A percentile compares a stretch with the other conserved stretches of the same genome.
Conservation (phyloP, 495 filamentous ascomycete genomes). For the Aspergillus asperescens region DNA sequence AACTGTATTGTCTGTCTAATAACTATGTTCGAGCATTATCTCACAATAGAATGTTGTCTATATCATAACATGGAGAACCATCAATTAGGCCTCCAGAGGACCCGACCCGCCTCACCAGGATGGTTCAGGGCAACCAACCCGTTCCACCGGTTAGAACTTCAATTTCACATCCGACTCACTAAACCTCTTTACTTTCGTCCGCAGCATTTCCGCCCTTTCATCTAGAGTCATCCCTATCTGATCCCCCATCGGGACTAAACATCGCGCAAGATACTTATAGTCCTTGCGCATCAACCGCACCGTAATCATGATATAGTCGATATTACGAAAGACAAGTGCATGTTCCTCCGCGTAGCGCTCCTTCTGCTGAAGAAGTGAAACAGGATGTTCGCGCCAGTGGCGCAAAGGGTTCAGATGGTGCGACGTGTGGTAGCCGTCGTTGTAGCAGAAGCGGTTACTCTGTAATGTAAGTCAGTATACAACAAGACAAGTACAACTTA, state of each 20-base stretch:
- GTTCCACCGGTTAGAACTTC: not conserved
- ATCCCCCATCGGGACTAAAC: slow-evolving; percentile 63
- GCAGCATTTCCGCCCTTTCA: slow-evolving; percentile 57
- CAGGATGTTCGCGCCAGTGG: slow-evolving; percentile 70
- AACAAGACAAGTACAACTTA: not conserved
- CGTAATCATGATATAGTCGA: slow-evolving; percentile 68
- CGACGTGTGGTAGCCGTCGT: slow-evolving; percentile 74
- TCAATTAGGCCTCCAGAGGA: too few relatives aligned
- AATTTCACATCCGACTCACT: not conserved
- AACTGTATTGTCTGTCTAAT: too few relatives aligned
- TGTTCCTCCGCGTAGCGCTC: slow-evolving; percentile 51
- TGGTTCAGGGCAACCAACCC: too few relatives aligned
- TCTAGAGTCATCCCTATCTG: slow-evolving; percentile 57
- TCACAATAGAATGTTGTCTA: too few relatives aligned
- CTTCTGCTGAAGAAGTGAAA: slow-evolving; percentile 60
- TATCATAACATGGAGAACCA: too few relatives aligned
- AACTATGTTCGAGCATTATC: too few relatives aligned
- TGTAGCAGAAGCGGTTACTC: slow-evolving; percentile 71
- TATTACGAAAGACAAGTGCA: slow-evolving; percentile 65
- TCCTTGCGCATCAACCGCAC: slow-evolving; percentile 55
- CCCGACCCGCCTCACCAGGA: too few relatives aligned
- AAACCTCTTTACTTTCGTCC: slow-evolving; percentile 56
- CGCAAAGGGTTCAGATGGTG: slow-evolving; percentile 69
- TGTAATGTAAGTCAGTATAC: slow-evolving; percentile 20
- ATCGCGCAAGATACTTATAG: slow-evolving; percentile 56